Evolutionary conservation across 2,329 filamentous ascomycete species (phyloP).

Genomic region (Mariannaea elegans): DNA sequence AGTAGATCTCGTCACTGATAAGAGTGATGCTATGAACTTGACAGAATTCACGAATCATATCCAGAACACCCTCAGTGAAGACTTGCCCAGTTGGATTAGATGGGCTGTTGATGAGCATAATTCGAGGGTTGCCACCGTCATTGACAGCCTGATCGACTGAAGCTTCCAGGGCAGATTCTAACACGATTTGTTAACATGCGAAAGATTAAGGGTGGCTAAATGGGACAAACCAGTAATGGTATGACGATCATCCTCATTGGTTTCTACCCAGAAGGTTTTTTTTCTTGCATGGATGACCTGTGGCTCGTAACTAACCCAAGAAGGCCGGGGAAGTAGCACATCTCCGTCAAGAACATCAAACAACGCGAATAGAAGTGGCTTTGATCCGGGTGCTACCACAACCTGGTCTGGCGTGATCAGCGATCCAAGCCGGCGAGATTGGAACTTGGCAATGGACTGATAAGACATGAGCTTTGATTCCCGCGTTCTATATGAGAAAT

Average conservation of each 20-base stretch:
- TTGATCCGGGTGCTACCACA: slow-evolving; percentile 3
- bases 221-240: slow-evolving; percentile 3
- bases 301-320: slow-evolving; percentile 12
- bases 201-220: too few relatives aligned
- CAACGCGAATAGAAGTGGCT: slow-evolving; percentile 7
- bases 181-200: too few relatives aligned
- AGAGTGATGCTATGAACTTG: neutral
- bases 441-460: slow-evolving; percentile 10
- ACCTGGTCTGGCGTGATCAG: neutral
- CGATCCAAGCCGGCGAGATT: neutral
- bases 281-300: slow-evolving; percentile 8
- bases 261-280: slow-evolving; percentile 6
- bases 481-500: neutral
- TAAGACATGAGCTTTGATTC: neutral
- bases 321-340: slow-evolving; percentile 6
- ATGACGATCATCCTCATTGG: slow-evolving; percentile 7
- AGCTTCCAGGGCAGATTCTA: neutral
- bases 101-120: slow-evolving; percentile 5
- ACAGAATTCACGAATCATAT: neutral
- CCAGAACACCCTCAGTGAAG: neutral
- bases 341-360: slow-evolving; percentile 8
- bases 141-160: neutral
- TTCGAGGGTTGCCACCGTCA: neutral
- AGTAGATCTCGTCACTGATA: slow-evolving; percentile 10
- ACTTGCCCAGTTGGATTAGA: slow-evolving; percentile 10